Evolutionary conservation across 495 filamentous ascomycete species (phyloP).

Genomic region (Aspergillus hancockii): DNA sequence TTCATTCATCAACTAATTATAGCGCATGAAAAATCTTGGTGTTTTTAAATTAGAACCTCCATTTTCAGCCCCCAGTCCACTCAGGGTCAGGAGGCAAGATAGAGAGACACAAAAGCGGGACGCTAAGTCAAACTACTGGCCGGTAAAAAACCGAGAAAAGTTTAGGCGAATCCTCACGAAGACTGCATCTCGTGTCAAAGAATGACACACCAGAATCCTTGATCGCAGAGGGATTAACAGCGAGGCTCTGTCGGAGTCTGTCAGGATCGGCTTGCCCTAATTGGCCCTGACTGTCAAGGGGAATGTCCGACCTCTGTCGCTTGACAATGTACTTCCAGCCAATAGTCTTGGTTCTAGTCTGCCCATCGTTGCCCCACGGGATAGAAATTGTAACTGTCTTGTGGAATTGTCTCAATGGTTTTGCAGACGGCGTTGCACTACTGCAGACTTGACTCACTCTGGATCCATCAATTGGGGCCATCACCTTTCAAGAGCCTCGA

Average conservation of each 20-base stretch:
- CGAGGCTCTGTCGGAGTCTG: not conserved
- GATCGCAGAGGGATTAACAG: not conserved
- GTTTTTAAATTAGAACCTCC: not conserved
- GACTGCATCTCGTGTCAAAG: not conserved
- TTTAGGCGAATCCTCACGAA: not conserved
- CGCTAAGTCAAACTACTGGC: not conserved
- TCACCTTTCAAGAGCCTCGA: not conserved
- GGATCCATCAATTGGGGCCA: not conserved
- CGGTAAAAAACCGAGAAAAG: not conserved
- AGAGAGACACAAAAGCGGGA: not conserved
- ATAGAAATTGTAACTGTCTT: not conserved
- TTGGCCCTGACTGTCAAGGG: not conserved
- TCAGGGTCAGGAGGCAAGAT: not conserved
- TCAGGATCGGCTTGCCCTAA: not conserved
- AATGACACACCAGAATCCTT: not conserved
- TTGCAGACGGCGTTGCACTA: not conserved
- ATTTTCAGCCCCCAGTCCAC: not conserved
- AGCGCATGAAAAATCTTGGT: not conserved
- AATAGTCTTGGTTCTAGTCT: not conserved
- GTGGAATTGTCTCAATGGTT: not conserved
- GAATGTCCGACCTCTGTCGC: not conserved
- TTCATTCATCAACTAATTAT: constrained; percentile 4
- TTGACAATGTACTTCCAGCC: not conserved
- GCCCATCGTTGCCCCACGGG: not conserved
- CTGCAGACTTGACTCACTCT: not conserved